Base-by-base conservation (phyloP, 1,284 basidiomycete species). In the Ustilago sp. region DNA sequence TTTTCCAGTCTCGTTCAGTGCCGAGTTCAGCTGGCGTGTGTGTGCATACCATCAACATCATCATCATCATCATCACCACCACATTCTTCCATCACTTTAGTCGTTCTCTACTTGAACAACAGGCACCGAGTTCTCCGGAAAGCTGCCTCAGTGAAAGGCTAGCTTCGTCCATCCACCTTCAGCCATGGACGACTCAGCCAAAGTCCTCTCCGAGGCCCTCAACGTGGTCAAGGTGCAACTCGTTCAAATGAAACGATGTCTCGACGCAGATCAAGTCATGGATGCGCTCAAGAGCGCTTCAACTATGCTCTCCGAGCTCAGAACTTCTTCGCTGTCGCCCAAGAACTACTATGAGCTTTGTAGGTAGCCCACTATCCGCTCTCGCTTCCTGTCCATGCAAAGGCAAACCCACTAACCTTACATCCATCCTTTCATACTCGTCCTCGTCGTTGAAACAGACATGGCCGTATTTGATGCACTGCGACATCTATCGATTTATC, bases 291-390 rank as follows among this genome's bases (percentile, higher is more conserved):
- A 86, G 59, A 72, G 81, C 50, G 83, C 83, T 12, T 82, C 82
- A 12, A 85, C 83, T 35, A 85, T 86, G 84, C 72, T 85, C 11
- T 74, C 71, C 38, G 84, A 86, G 70, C 74, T 86, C 32, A 72
- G 84, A 31, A 80, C 84, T 15, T 85, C 83, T 8, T 72, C 79
- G 1, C 71, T 86, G 1, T 74, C 81, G 19, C 84, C 84, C 9
- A 85, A 85, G 47, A 83, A 83, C 62, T 86, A 86, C 78, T 86
- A 86, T 45, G 80, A 84, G 60, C 79, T 86, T 8, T 84, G 77
- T 85, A 60, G 74, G 80, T 74, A 31, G 13, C 15, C 8, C 17
- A 6, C 3, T 7, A n/a, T 9, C 17, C 3, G 23, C 9, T 13
- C n/a, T 6, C 1, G 8, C 28, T 43, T 17, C 7, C 32, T 43